Evolutionary conservation across 2,329 filamentous ascomycete species (phyloP).

Genomic region (Trichoderma lentiforme): DNA sequence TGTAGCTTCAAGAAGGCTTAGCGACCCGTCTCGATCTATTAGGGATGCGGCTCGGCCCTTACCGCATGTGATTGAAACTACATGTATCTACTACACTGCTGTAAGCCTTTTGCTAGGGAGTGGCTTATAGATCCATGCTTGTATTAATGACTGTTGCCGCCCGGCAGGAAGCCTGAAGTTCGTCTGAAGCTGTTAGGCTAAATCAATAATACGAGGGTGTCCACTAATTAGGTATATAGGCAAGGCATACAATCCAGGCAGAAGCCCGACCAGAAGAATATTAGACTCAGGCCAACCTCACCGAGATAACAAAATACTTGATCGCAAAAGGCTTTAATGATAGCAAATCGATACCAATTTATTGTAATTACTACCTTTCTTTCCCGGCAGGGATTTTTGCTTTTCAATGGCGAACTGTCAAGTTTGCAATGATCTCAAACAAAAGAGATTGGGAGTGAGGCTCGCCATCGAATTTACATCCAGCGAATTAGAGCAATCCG

Average conservation of each 20-base stretch:
- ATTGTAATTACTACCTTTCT: too few species aligned
- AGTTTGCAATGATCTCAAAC: neutral
- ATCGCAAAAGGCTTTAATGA: too few species aligned
- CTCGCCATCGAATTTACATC: neutral
- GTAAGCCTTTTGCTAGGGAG: too few species aligned
- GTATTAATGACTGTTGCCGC: too few species aligned
- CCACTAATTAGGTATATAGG: neutral
- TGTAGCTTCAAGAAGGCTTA: too few species aligned
- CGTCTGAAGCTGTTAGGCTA: neutral
- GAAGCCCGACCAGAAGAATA: neutral
- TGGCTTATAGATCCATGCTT: too few species aligned
- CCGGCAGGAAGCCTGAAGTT: too few species aligned
- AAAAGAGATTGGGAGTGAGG: neutral
- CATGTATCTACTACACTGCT: too few species aligned
- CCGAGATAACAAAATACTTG: neutral
- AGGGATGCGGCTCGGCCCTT: too few species aligned
- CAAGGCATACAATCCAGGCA: neutral
- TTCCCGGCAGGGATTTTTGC: neutral
- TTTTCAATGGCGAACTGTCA: neutral
- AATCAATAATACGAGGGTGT: neutral
- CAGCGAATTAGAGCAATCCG: neutral
- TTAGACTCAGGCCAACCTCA: neutral
- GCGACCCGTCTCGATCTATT: too few species aligned
- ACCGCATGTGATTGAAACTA: too few species aligned
- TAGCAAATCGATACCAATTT: fast-evolving